These are phyloP conservation scores for Venturiaceae sp. DNA, from an alignment of 2,329 filamentous ascomycete genomes.

Conservation along the genomic window DNA sequence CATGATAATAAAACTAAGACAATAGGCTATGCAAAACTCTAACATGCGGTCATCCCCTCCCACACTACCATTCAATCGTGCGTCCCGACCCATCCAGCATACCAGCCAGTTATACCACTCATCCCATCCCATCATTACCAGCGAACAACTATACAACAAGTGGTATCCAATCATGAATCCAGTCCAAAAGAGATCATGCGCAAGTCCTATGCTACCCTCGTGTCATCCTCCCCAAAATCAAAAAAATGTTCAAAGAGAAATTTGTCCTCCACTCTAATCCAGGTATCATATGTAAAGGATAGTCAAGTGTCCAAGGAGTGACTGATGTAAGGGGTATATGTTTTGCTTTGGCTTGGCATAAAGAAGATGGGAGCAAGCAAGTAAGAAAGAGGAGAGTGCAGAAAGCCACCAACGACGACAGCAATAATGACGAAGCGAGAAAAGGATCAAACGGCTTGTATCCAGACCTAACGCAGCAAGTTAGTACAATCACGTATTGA, in stretches of 20 bases:
- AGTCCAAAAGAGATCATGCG: background rate
- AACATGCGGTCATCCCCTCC: background rate
- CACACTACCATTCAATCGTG: background rate
- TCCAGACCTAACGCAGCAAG: conserved; percentile 1
- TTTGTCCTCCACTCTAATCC: no score
- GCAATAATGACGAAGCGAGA: background rate
- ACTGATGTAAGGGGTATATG: background rate
- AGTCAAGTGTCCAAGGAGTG: background rate
- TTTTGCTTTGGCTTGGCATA: background rate
- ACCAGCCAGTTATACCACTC: background rate
- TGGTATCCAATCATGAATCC: background rate
- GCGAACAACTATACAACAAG: background rate
- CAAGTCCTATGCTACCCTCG: background rate
- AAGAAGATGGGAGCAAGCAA: background rate
- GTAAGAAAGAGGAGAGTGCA: background rate
- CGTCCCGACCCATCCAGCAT: no score
- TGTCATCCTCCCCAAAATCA: background rate
- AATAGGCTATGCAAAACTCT: background rate
- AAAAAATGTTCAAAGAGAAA: background rate
- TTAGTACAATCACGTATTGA: background rate
- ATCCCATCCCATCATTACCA: background rate
- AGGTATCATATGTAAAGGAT: background rate
- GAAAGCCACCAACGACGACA: background rate
- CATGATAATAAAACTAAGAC: background rate
- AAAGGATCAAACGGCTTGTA: conserved; percentile 2